Conservation (phyloP, 345 rosid genomes). For the Balakata baccata region DNA sequence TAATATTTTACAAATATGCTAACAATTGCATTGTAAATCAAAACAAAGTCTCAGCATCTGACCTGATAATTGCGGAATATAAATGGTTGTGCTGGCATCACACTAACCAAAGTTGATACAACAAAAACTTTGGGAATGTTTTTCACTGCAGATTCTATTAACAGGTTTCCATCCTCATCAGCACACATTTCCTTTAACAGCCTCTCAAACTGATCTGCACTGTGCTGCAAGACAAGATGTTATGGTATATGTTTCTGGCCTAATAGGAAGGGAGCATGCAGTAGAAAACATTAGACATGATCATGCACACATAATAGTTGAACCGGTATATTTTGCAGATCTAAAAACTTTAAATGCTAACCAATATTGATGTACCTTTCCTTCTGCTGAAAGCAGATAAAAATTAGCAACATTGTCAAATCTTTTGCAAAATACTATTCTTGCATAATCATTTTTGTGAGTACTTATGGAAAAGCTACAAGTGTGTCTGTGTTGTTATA, state of each 20-base stretch:
- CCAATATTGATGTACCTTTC: neutral
- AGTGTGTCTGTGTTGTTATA: neutral
- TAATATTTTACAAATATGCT: neutral
- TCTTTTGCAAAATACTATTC: neutral
- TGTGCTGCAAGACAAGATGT: slow-evolving; percentile 75
- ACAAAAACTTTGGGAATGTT: slow-evolving; percentile 88
- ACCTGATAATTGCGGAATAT: slow-evolving; percentile 98
- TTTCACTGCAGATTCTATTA: slow-evolving; percentile 94
- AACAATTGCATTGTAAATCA: neutral
- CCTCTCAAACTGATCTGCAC: slow-evolving; percentile 96
- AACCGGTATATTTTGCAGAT: neutral
- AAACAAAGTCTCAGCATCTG: slow-evolving; percentile 8
- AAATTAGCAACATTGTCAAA: slow-evolving; percentile 8
- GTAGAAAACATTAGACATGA: slow-evolving; percentile 6
- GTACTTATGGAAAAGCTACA: neutral
- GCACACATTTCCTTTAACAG: slow-evolving; percentile 97
- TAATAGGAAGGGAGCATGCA: neutral
- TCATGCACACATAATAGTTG: neutral
- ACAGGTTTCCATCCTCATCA: slow-evolving; percentile 87
- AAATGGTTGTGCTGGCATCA: slow-evolving; percentile 93
- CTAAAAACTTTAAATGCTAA: neutral
- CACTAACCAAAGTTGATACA: slow-evolving; percentile 90
- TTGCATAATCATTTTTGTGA: neutral
- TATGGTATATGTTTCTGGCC: slow-evolving; percentile 17
- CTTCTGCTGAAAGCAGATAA: neutral